Evolutionary conservation across 768 basidiomycete species (phyloP).

Genomic region (Pleurotus ostreatus): DNA sequence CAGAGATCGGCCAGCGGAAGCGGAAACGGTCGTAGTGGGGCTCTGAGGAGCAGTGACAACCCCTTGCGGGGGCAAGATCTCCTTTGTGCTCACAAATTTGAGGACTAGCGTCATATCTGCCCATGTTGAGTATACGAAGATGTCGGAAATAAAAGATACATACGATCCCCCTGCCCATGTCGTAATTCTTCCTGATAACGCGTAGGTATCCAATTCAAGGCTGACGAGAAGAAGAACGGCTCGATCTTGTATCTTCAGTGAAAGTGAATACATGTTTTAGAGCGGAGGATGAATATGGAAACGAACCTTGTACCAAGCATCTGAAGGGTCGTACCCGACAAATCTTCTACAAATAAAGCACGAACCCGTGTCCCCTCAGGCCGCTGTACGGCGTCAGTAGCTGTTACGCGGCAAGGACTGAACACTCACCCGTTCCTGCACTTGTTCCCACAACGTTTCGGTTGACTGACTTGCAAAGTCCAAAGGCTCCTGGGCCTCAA

Average conservation of each 20-base stretch:
- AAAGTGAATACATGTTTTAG: neutral
- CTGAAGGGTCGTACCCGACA: constrained; percentile 50
- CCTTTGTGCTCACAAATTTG: constrained; percentile 1
- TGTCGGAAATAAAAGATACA: constrained; percentile 11
- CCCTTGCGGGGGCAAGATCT: neutral
- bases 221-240: constrained; percentile 66
- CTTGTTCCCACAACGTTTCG: constrained; percentile 28
- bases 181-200: constrained; percentile 51
- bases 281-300: neutral
- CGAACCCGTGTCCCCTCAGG: constrained; percentile 38
- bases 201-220: constrained; percentile 64
- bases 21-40: neutral
- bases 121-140: neutral
- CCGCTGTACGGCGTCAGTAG: constrained; percentile 17
- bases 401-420: neutral
- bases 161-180: constrained; percentile 34
- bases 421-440: constrained; percentile 25
- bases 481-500: constrained; percentile 13
- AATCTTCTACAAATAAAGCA: constrained; percentile 47
- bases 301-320: constrained; percentile 57
- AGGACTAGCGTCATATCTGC: constrained; percentile 1
- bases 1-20: constrained; percentile 7
- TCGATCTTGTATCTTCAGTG: constrained; percentile 50
- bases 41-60: neutral
- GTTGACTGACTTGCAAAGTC: constrained; percentile 19